Evolutionary conservation across 2,329 filamentous ascomycete species (phyloP).

Genomic region (Aspergillus pseudoviridinutans): DNA sequence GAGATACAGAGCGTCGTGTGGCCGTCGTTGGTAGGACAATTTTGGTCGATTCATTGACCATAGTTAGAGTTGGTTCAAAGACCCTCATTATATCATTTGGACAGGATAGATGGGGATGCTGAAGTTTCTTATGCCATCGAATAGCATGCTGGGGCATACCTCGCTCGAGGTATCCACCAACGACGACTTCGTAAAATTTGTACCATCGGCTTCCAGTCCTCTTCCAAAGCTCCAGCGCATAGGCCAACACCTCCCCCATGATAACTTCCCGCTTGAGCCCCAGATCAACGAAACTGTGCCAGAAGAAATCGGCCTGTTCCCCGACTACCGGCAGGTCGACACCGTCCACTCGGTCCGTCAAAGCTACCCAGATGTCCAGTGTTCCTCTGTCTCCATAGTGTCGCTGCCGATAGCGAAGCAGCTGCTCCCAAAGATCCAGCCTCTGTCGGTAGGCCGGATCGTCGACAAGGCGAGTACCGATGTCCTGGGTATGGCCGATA

Average conservation of each 20-base stretch:
- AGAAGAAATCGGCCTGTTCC: constrained; percentile 37
- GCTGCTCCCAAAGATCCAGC: constrained; percentile 43
- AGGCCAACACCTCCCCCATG: constrained; percentile 29
- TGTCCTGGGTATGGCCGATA: constrained; percentile 31
- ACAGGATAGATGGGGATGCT: constrained; percentile 26
- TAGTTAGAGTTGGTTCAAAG: constrained; percentile 24
- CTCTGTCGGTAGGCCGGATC: constrained; percentile 27
- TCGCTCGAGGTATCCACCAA: constrained; percentile 32
- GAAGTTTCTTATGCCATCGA: constrained; percentile 37
- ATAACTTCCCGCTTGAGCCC: constrained; percentile 32
- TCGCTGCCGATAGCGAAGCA: constrained; percentile 42
- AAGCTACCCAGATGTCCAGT: constrained; percentile 38
- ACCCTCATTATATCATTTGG: constrained; percentile 29
- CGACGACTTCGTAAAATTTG: constrained; percentile 35
- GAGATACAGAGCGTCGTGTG: constrained; percentile 8
- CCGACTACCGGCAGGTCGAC: constrained; percentile 35
- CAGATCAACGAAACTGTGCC: constrained; percentile 37
- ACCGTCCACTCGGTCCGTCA: constrained; percentile 28
- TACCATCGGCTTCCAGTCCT: constrained; percentile 36
- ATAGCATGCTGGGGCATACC: constrained; percentile 29
- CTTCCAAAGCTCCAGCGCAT: constrained; percentile 40
- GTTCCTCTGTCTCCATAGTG: constrained; percentile 42
- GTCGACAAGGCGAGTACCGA: constrained; percentile 39
- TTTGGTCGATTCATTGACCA: constrained; percentile 16
- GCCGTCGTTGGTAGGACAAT: constrained; percentile 9